Base-by-base conservation (phyloP, 441 rosid genomes). In the Rhodomyrtus psidioides region DNA sequence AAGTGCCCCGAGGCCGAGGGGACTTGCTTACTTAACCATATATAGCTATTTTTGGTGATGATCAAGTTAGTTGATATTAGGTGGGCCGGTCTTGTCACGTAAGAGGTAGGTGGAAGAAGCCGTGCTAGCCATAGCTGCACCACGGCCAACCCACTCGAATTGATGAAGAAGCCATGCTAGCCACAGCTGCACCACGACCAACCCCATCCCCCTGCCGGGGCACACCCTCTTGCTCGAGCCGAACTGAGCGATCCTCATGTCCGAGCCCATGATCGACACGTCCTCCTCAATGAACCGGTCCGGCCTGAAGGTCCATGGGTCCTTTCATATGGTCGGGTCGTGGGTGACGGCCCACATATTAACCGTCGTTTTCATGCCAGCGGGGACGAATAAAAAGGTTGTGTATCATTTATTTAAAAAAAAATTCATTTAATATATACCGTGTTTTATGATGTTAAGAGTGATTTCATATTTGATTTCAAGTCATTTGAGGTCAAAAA, bases 301-400 rank as follows among this genome's bases (percentile, higher is more conserved):
- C 0, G 98, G 98, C 10, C 84, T 87, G 81, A 95, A 95, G 4
- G 65, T 82, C 90, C 90, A 89, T 0, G 98, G 96, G 44, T 93
- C 91, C 4, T 86, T 85, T 96, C 98, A 95, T 10, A 93, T 84
- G 7, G 88, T 44, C 6, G 93, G 91, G 87, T 95, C 94, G 24
- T 94, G 96, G 49, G 95, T 89, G 46, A 94, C 94, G 87, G 98
- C 95, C 98, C 96, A 94, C 98, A 95, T 95, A 87, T 95, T 95
- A 86, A 95, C 96, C 96, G 94, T 95, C 2, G 94, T 94, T 0
- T 92, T 94, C 0, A 96, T 94, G 87, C 96, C 96, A 82, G 94
- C 94, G 3, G 98, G 96, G 85, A 94, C 82, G 12, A 90, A 83
- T n/a, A n/a, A n/a, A n/a, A n/a, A n/a, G n/a, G n/a, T n/a, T n/a